Evolutionary conservation across 176 grass and related monocot genomes (phyloP), one percentile per base, ranked within the genome.

Genomic region (Triticum monococcum): DNA sequence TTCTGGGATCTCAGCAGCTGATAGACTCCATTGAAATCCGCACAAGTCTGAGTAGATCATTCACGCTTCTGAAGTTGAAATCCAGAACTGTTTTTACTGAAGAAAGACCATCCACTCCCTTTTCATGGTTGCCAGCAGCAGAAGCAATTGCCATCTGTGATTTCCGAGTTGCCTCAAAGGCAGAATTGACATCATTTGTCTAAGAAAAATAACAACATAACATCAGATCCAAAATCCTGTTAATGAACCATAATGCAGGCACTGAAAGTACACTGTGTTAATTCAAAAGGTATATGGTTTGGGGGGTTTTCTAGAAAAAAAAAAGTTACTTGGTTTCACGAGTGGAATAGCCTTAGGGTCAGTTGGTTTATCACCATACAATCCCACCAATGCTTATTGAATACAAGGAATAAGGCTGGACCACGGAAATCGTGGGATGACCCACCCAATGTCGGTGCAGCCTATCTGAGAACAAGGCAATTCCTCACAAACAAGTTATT

Each of bases 101-200:
- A 89, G 92, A 88, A 78, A 96, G 64, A 23, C 70, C 84, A 78
- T 87, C 75, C 52, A 66, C 76, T 71, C 89, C 88, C 83, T 88
- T 92, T 86, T 86, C 86, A 81, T 87, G 82, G 78, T 24, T 86
- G 24, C 57, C 70, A 79, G 86, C 62, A 81, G 93, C 90, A 86
- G 92, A 86, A 83, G 94, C 64, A 73, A 99, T 85, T 87, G 92
- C 90, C 31, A 76, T 77, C 28, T 94, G 88, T 37, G 94, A 96
- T 87, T 99, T 99, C 80, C 92, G 90, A 85, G 94, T 96, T 63
- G 97, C 97, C 77, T 99, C 97, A 28, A 99, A 96, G 37, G 97
- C 97, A 87, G 89, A 70, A 72, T 89, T 99, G 71, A 93, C 80
- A 89, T 96, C 92, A 56, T 93, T 94, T 86, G 90, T 94, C 97